Base-by-base conservation (phyloP, 2,329 filamentous ascomycete genomes). In the Cryphonectria carpinicola region DNA sequence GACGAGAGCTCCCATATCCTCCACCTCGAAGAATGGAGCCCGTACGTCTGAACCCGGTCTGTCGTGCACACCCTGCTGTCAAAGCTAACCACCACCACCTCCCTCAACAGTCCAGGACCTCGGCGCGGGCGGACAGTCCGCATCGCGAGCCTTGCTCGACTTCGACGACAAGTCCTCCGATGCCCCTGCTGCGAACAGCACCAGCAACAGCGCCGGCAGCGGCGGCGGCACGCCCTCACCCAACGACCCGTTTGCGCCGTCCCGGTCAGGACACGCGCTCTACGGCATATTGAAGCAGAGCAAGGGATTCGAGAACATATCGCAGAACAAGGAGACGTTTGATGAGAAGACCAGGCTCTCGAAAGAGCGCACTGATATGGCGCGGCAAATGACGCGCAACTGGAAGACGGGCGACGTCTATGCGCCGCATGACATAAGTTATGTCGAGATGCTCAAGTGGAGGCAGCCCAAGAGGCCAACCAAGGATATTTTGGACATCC, bases 391-490 rank as follows among this genome's bases (percentile, higher is more conserved):
- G 81, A 86, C 88, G 49, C 90, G 95, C 64, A 85, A 87, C 56
- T 98, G 92, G 91, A 85, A 86, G 76, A 77, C 84, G 0, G 96
- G 96, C 75, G 95, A 98, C 79, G 87, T 98, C 67, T 98, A 98
- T 82, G 88, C 94, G 71, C 96, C 96, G 46, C 93, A 95, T 79
- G 96, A 99, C 81, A 81, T 99, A 78, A 92, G 89, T 69, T 86
- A 90, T 35, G 83, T 84, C 49, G 95, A 98, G 87, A 91, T 93
- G 89, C 82, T 83, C 78, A 97, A 97, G 85, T 97, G 92, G 92
- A 90, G 87, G 80, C 85, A 82, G 79, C 82, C 82, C 74, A 81
- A 83, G 69, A 82, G 80, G 74, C 87, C 87, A 72, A 83, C 85
- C 56, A 84, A 79, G 68, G 95, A 99, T 80, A 88, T 92, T 8